Conservation (phyloP, 1,284 basidiomycete genomes). For the Athelia psychrophila region DNA sequence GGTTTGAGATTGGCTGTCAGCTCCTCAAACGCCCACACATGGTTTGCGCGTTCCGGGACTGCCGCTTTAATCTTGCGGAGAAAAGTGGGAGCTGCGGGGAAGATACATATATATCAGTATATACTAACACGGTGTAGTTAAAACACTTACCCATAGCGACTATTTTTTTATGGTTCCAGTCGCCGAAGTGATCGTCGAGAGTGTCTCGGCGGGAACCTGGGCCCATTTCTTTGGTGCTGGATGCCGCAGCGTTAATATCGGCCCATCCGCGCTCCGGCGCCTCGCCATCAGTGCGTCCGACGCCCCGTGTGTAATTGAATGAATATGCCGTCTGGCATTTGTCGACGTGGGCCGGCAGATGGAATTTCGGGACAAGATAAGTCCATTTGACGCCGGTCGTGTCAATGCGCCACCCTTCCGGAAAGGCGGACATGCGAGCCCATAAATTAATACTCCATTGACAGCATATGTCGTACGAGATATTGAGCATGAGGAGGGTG, state of each 20-base stretch:
- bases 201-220: constrained; percentile 27
- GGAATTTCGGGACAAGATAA: constrained; percentile 28
- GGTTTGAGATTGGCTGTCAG: constrained; percentile 1
- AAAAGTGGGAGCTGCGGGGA: constrained; percentile 4
- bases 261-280: constrained; percentile 29
- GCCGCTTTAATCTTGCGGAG: neutral
- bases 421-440: neutral
- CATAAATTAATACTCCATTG: constrained; percentile 25
- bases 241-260: constrained; percentile 18
- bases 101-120: constrained; percentile 10
- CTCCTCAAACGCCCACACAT: constrained; percentile 6
- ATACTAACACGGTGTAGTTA: neutral
- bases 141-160: constrained; percentile 9
- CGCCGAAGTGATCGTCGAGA: constrained; percentile 27
- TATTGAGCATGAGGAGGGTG: constrained; percentile 7
- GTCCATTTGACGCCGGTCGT: neutral
- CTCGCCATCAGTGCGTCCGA: constrained; percentile 32
- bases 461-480: constrained; percentile 31
- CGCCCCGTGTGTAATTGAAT: constrained; percentile 22
- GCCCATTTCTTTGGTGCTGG: constrained; percentile 29
- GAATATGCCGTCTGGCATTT: constrained; percentile 20
- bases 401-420: constrained; percentile 5
- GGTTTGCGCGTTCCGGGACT: constrained; percentile 2
- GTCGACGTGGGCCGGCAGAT: constrained; percentile 23
- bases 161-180: constrained; percentile 27